Evolutionary conservation across 352 stramenopile genomes (phyloP), one percentile per base, ranked within the genome.

Genomic region (Pythium rishiriense): DNA sequence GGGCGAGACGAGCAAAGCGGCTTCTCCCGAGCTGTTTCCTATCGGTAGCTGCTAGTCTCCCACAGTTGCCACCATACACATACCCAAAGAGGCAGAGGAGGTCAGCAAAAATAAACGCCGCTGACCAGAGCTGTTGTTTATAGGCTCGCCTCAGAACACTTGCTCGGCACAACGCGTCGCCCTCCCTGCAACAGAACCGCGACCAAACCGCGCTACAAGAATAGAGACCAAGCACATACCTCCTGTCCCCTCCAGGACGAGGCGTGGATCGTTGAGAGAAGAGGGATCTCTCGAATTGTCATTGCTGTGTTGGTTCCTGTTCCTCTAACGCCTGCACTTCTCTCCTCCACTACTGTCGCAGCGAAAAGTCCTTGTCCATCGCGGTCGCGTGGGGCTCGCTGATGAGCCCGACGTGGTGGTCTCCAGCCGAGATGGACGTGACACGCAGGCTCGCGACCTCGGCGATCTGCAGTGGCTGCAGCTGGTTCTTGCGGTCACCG

Each of bases 401-500:
- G 56, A 97, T 88, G 58, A 82, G 81, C 26, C 87, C 88, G 74
- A 93, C 85, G 73, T 98, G 91, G 68, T 89, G 87, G 67, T 95
- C 77, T 17, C 92, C 92, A 62, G 88, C 96, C 45, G 88, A 80
- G 47, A 97, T 73, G 22, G 87, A 83, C 15, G 71, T 83, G 52
- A 97, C 76, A 26, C 78, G 70, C 35, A 91, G 62, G 51, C 79
- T 75, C 9, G 68, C 69, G 41, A 97, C 63, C 59, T 78, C 69
- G 24, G 78, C 62, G 43, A 97, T 77, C 60, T 93, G 81, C 56
- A 88, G 66, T 28, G 91, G 91, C 76, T 98, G 91, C 48, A 94
- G 62, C 68, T 93, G 84, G 72, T 92, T 93, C 74, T 92, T 95
- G 58, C 77, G 91, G 57, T 96, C 88, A 33, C 85, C 86, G 62